Evolutionary conservation across 2,329 filamentous ascomycete genomes (phyloP).

Genomic region (Diaporthe sp.): DNA sequence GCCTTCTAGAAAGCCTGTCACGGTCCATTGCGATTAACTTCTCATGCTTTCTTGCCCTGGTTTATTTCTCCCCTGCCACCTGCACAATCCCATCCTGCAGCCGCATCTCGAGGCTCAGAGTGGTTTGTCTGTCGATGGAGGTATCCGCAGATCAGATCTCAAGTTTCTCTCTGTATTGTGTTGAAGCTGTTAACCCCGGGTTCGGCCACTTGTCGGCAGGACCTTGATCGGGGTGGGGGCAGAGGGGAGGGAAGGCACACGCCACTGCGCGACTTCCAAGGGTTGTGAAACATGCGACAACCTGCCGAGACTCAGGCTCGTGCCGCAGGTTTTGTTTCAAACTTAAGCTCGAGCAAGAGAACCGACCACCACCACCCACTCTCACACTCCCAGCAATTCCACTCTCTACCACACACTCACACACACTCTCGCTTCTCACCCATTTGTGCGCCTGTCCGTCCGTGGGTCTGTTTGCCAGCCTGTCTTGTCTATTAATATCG

Average conservation of each 20-base stretch:
- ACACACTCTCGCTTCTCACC: background rate
- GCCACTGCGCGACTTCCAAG: constrained; percentile 24
- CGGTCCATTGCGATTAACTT: background rate
- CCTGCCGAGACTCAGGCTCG: constrained; percentile 33
- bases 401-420: background rate
- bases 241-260: background rate
- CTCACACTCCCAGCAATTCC: background rate
- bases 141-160: no score
- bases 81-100: background rate
- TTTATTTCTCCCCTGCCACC: background rate
- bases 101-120: background rate
- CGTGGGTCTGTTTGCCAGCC: background rate
- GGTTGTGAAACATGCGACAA: constrained; percentile 31
- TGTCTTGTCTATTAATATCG: constrained; percentile 21
- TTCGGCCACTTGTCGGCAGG: constrained; percentile 6
- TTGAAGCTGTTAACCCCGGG: background rate
- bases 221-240: background rate
- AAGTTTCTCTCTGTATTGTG: no score
- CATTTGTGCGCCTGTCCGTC: background rate
- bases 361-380: constrained; percentile 18
- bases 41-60: background rate
- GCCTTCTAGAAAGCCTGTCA: constrained; percentile 19
- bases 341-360: constrained; percentile 18
- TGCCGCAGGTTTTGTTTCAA: constrained; percentile 33
- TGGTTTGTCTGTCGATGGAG: background rate